Evolutionary conservation across 176 grass and related monocot species (phyloP).

Genomic region (Carex kokanica): DNA sequence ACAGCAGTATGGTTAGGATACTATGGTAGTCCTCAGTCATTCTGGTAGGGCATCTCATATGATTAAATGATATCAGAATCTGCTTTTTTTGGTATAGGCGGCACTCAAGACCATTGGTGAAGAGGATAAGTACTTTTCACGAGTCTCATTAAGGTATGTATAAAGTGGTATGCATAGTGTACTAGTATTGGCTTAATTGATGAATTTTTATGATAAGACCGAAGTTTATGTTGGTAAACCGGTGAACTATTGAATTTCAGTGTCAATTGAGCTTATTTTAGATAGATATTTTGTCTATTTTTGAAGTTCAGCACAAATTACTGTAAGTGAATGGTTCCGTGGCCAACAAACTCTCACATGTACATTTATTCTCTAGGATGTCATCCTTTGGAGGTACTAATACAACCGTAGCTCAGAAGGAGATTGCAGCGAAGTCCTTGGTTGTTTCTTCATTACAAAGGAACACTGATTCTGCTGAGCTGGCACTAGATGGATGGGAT

Average conservation of each 20-base stretch:
- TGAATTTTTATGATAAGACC: not conserved
- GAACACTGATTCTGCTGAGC: conserved; percentile 49
- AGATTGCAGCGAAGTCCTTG: conserved; percentile 43
- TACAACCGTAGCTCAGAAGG: conserved; percentile 43
- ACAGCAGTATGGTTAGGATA: not conserved
- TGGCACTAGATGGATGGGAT: conserved; percentile 89
- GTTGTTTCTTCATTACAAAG: conserved; percentile 46
- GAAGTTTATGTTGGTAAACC: not conserved
- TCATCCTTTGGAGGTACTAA: conserved; percentile 61
- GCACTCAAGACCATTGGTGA: conserved; percentile 89
- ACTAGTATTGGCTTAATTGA: not conserved
- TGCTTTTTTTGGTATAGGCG: conserved; percentile 54
- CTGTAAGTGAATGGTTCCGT: not conserved
- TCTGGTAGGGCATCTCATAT: not conserved
- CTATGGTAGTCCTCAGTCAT: not conserved
- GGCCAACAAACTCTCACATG: not conserved
- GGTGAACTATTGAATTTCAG: conserved; percentile 14
- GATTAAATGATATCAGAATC: not conserved
- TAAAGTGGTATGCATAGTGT: not conserved
- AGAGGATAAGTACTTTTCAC: conserved; percentile 92
- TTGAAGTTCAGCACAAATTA: conserved; percentile 10
- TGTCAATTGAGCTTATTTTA: conserved; percentile 6
- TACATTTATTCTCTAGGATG: conserved; percentile 49
- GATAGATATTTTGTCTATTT: conserved; percentile 1
- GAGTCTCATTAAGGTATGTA: conserved; percentile 73